A percentile compares a stretch with the other conserved stretches of the same genome.
Conservation (phyloP, 805 yeast species). For the Metschnikowia kunwiensis region DNA sequence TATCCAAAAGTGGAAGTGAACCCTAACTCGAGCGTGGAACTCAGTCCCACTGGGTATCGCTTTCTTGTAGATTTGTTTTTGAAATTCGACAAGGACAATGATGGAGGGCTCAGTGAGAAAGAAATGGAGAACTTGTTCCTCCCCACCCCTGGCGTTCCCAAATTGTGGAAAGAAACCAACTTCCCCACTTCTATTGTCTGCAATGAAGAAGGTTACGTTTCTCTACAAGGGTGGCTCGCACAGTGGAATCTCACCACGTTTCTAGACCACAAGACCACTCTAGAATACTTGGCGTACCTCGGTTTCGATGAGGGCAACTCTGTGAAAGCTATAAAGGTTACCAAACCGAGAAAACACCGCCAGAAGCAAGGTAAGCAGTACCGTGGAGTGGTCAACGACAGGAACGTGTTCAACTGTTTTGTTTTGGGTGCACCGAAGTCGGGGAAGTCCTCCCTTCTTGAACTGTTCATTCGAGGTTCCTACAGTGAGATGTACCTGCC, state of each 20-base stretch:
- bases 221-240: constrained; percentile 97
- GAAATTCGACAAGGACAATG: constrained; percentile 89
- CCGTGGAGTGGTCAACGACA: constrained; percentile 67
- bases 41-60: constrained; percentile 88
- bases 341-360: constrained; percentile 73
- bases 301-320: constrained; percentile 67
- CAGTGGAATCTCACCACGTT: constrained; percentile 98
- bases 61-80: constrained; percentile 88
- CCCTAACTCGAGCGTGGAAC: constrained; percentile 74
- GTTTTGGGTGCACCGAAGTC: constrained; percentile 80
- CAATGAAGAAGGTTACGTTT: constrained; percentile 84
- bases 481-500: constrained; percentile 74
- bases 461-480: constrained; percentile 74
- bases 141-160: constrained; percentile 93
- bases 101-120: constrained; percentile 81
- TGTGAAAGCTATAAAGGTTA: constrained; percentile 59
- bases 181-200: constrained; percentile 89
- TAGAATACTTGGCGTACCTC: constrained; percentile 84
- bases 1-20: constrained; percentile 78
- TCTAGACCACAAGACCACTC: constrained; percentile 75
- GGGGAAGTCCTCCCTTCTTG: constrained; percentile 84
- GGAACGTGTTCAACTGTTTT: constrained; percentile 90
- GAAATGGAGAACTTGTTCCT: constrained; percentile 70
- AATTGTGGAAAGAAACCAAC: constrained; percentile 76
- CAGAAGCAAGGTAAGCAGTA: constrained; percentile 61